Evolutionary conservation across 2,329 filamentous ascomycete genomes (phyloP), one percentile per base, ranked within the genome.

Genomic region (Exophiala xenobiotica): DNA sequence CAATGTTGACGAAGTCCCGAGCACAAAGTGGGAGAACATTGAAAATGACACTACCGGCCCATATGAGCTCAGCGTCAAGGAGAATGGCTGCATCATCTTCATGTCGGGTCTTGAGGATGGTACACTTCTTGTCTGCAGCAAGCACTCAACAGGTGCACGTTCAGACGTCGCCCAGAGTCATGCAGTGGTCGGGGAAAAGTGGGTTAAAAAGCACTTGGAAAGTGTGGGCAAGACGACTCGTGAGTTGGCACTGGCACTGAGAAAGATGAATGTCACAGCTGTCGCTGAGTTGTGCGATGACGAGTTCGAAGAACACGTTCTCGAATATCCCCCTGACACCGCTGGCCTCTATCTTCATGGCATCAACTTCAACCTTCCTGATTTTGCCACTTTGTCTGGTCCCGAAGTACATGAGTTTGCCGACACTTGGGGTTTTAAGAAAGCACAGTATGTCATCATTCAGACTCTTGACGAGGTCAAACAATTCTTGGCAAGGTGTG

Each of bases 61-160:
- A 0, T 99, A 97, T 63, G 93, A 99, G 71, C 75, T 99, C 49
- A 97, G 90, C 51, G 82, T 97, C 46, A 99, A 99, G 73, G 93
- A 99, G 71, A 99, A 99, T 64, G 93, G 93, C n/a, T 99, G 93
- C 70, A 99, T 99, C 70, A 96, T 99, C 61, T 99, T 99, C 74
- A 84, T 99, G 38, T 86, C 90, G 12, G 93, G 91, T 11, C 77
- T 99, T 18, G 88, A 95, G 64, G 91, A 96, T 63, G 91, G 83
- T 27, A 90, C 88, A 1, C 76, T 99, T 7, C 76, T 99, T 6
- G 91, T 99, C n/a, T 97, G 92, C 80, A 97, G 92, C 78, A 99
- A 99, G 67, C 93, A 99, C 69, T 97, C 93, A 0, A 97, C 91
- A 0, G 93, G 93, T 5, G 76, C 82, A 19, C 81, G 92, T n/a